Evolutionary conservation across 225 moss, liverwort and hornwort genomes (phyloP), one percentile per base, ranked within the genome.

Genomic region (Climacium dendroides): DNA sequence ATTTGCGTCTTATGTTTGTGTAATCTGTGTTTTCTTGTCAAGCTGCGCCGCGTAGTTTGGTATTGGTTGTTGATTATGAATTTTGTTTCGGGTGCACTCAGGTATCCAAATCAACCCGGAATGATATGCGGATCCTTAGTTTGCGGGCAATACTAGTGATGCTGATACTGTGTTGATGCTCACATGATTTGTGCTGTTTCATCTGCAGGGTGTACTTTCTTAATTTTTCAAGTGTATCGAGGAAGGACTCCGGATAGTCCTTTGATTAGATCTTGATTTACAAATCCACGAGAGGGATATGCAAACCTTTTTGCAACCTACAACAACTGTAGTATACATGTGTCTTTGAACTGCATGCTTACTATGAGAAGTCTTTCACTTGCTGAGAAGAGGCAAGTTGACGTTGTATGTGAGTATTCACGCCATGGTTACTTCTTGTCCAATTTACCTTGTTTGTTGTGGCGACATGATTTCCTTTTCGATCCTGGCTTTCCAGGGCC

Each of bases 381-480:
- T 19, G 13, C 1, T 32, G 9, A 63, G 17, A 63, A 32, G 63
- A 63, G 32, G 17, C 9, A 16, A 63, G 32, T 32, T 63, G 17
- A 2, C 17, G 32, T 17, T 17, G 8, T 32, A 32, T 63, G 63
- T 63, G 16, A 63, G 63, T 63, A 24, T 1, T 58, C 8, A 58
- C 3, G 5, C 16, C 35, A 35, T 18, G 4, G 1, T 4, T 1
- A 1, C 12, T 23, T 39, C 7, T 39, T 39, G 0, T 24, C 39
- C 24, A 24, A 7, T 39, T 13, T 7, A 13, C 24, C 14, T 1
- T n/a, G n/a, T n/a, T n/a, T n/a, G n/a, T n/a, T n/a, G n/a, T n/a
- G n/a, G n/a, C n/a, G 4, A 5, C 9, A n/a, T 65, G 6, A n/a
- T 3, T n/a, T 39, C 2, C n/a, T 0, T 3, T 13, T 39, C 12